Conservation (phyloP, 441 rosid species). For the Theobroma grandiflorum region DNA sequence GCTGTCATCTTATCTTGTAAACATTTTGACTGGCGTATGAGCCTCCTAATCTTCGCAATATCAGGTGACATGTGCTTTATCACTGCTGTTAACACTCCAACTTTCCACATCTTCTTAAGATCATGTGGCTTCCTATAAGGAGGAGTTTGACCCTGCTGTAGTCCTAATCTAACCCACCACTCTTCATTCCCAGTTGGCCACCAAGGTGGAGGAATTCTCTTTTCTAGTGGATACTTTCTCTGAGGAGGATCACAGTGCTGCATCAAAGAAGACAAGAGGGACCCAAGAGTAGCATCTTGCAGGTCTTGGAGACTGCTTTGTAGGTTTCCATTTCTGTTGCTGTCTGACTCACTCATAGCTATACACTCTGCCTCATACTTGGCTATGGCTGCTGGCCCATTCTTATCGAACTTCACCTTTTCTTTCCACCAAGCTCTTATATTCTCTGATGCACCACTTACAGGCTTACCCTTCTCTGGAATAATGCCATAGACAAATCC, state of each 20-base stretch:
- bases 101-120: slow-evolving; percentile 98
- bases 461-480: slow-evolving; percentile 97
- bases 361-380: slow-evolving; percentile 86
- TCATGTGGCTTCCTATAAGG: slow-evolving; percentile 96
- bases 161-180: slow-evolving; percentile 88
- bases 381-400: slow-evolving; percentile 94
- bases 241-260: slow-evolving; percentile 99
- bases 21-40: slow-evolving; percentile 95
- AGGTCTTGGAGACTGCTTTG: slow-evolving; percentile 84
- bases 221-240: slow-evolving; percentile 95
- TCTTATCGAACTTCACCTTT: slow-evolving; percentile 97
- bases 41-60: slow-evolving; percentile 91
- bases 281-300: slow-evolving; percentile 97
- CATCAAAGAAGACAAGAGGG: slow-evolving; percentile 93
- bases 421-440: slow-evolving; percentile 99
- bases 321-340: slow-evolving; percentile 57
- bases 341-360: slow-evolving; percentile 68
- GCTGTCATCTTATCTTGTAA: slow-evolving; percentile 99
- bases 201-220: slow-evolving; percentile 94
- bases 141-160: slow-evolving; percentile 70
- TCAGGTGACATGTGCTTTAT: slow-evolving; percentile 98
- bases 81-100: slow-evolving; percentile 96
- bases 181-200: slow-evolving; percentile 97
- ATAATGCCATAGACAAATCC: slow-evolving; percentile 98
- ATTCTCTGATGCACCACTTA: slow-evolving; percentile 94